Evolutionary conservation across 495 filamentous ascomycete species (phyloP).

Genomic region (Glutinoglossum americanum): DNA sequence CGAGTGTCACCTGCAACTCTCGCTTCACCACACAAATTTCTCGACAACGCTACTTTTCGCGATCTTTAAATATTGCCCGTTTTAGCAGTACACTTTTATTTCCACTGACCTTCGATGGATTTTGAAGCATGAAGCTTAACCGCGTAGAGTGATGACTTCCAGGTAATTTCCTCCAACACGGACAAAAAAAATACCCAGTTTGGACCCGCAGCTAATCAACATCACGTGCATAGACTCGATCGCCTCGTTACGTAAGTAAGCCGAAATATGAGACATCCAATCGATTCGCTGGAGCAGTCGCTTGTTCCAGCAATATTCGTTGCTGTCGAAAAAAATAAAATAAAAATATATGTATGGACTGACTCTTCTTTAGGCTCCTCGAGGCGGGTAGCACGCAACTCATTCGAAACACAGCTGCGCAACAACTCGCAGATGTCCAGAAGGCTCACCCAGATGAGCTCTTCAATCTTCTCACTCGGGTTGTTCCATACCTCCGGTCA

Average conservation of each 20-base stretch:
- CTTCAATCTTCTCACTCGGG: conserved; percentile 89
- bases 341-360: conserved; percentile 10
- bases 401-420: conserved; percentile 87
- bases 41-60: background rate
- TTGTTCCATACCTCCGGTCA: conserved; percentile 76
- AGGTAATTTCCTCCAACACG: background rate
- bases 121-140: background rate
- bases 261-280: background rate
- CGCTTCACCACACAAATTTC: background rate
- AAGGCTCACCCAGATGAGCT: conserved; percentile 93
- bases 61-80: background rate
- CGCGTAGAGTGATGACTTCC: conserved; percentile 1
- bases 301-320: background rate
- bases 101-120: background rate
- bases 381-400: conserved; percentile 89
- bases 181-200: background rate
- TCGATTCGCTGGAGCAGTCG: background rate
- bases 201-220: background rate
- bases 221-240: conserved; percentile 8
- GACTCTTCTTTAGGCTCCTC: conserved; percentile 41
- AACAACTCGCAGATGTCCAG: conserved; percentile 91
- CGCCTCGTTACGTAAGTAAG: conserved; percentile 6
- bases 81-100: background rate
- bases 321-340: background rate
- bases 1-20: background rate